Percentiles rank a stretch among this genome's conserved stretches.
phyloP scores from a whole-genome alignment of 768 basidiomycete species.

The Cystofilobasidium capitatum region DNA sequence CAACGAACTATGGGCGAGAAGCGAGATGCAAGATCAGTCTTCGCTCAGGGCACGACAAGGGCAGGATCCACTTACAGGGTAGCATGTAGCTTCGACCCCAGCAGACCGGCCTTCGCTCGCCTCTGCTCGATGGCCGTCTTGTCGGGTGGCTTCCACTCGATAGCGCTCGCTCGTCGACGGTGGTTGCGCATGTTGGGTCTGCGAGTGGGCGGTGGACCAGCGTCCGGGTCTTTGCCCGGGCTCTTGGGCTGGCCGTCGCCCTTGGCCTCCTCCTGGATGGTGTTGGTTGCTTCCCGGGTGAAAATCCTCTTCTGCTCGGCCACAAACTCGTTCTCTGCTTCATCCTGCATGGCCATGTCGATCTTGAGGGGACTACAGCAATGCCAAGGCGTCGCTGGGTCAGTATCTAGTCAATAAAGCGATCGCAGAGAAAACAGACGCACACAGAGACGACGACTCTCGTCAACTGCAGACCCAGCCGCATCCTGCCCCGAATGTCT shows the following conservation, averaged over 20 bases:
- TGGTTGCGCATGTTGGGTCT: background rate
- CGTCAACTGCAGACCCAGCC: conserved; percentile 60
- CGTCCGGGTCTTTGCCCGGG: background rate
- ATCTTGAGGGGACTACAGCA: conserved; percentile 14
- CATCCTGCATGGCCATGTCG: conserved; percentile 23
- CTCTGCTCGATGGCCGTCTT: background rate
- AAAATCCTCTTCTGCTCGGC: conserved; percentile 43
- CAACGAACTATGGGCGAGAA: background rate
- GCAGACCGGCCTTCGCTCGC: conserved; percentile 10
- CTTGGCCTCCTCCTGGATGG: conserved; percentile 38
- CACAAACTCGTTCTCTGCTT: conserved; percentile 18
- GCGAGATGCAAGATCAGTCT: background rate
- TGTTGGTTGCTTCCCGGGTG: conserved; percentile 79
- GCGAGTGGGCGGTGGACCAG: background rate
- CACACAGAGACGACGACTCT: conserved; percentile 25
- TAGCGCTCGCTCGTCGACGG: conserved; percentile 1
- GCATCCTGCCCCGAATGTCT: conserved; percentile 63
- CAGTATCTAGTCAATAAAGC: background rate
- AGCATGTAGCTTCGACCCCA: conserved; percentile 12
- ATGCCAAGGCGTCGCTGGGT: too few species aligned
- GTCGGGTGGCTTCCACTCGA: background rate
- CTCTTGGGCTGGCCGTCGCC: background rate
- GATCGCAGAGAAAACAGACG: background rate
- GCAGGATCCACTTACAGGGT: conserved; percentile 8
- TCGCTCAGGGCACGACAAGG: background rate